A percentile compares a stretch with the other conserved stretches of the same genome.
These are phyloP conservation scores for Exserohilum turcica DNA, from an alignment of 2,329 filamentous ascomycete species.

Conservation along the genomic window DNA sequence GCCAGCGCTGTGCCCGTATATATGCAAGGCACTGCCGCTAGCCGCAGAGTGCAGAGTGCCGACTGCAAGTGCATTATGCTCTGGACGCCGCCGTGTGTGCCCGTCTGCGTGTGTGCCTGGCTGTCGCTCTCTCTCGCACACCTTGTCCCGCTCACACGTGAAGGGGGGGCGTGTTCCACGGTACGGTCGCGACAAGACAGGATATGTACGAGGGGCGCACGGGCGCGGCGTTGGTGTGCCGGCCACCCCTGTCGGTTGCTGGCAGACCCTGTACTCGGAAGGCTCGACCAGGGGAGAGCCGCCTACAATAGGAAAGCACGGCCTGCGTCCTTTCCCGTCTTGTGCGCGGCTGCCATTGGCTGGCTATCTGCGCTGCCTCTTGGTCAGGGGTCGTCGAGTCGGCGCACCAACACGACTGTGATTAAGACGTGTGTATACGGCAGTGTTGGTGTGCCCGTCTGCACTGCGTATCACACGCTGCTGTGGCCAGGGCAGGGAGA, in stretches of 20 bases:
- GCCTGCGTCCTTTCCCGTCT: slow-evolving; percentile 19
- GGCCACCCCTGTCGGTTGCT: slow-evolving; percentile 3
- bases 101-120: no score
- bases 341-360: slow-evolving; percentile 10
- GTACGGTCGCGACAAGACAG: background rate
- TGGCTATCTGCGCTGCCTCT: background rate
- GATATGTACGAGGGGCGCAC: slow-evolving; percentile 1
- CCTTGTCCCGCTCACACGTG: no score
- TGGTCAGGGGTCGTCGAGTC: slow-evolving; percentile 19
- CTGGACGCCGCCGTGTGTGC: no score
- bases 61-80: background rate
- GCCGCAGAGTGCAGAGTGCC: background rate
- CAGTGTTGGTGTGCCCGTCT: slow-evolving; percentile 23
- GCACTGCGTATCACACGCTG: slow-evolving; percentile 18
- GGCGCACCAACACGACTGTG: slow-evolving; percentile 13
- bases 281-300: slow-evolving; percentile 17
- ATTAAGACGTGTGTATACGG: background rate
- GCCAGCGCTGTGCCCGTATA: background rate
- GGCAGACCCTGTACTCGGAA: slow-evolving; percentile 16
- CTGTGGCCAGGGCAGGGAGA: slow-evolving; percentile 6
- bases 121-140: background rate
- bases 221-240: slow-evolving; percentile 10
- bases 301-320: slow-evolving; percentile 28
- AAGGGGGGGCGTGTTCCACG: background rate
- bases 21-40: slow-evolving; percentile 19